Evolutionary conservation across 352 stramenopile species (phyloP).

Genomic region (Pythium apleroticum): DNA sequence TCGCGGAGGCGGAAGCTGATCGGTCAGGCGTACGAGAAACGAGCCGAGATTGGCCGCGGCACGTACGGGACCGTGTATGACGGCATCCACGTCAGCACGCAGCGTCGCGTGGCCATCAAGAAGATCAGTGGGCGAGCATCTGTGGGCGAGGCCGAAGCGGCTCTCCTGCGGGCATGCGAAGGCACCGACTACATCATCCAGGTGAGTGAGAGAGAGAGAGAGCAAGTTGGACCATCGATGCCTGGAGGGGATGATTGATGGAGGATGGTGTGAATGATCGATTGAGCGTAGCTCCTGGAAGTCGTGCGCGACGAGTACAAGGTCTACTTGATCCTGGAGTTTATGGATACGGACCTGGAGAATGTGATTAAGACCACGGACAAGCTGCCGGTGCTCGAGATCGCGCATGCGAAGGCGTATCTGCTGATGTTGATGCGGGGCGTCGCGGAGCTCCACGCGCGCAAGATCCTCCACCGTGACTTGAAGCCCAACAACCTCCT

Average conservation of each 20-base stretch:
- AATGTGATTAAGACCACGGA: conserved; percentile 47
- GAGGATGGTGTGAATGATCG: background rate
- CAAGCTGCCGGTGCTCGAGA: conserved; percentile 34
- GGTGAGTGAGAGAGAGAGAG: conserved; percentile 24
- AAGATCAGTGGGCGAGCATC: conserved; percentile 53
- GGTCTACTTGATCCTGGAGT: conserved; percentile 72
- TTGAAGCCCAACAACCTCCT: conserved; percentile 85
- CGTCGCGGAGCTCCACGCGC: conserved; percentile 56
- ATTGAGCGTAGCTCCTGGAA: conserved; percentile 46
- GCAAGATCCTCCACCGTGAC: conserved; percentile 70
- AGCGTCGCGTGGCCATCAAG: conserved; percentile 72
- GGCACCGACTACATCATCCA: conserved; percentile 56
- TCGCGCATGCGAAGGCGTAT: conserved; percentile 66
- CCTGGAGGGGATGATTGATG: conserved; percentile 8
- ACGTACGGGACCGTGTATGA: conserved; percentile 81
- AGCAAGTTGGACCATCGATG: too few species aligned
- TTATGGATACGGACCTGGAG: conserved; percentile 81
- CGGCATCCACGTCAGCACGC: conserved; percentile 36
- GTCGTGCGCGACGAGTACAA: conserved; percentile 60
- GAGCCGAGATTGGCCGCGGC: conserved; percentile 73
- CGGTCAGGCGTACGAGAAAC: conserved; percentile 63
- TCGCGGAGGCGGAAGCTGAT: conserved; percentile 42
- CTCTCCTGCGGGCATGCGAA: conserved; percentile 47
- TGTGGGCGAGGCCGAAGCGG: conserved; percentile 47
- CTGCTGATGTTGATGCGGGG: conserved; percentile 66